Percentiles rank a stretch among this genome's conserved stretches.
These are phyloP conservation scores for Lolium perenne DNA, from an alignment of 176 grass and related monocot species.

Conservation along the genomic window DNA sequence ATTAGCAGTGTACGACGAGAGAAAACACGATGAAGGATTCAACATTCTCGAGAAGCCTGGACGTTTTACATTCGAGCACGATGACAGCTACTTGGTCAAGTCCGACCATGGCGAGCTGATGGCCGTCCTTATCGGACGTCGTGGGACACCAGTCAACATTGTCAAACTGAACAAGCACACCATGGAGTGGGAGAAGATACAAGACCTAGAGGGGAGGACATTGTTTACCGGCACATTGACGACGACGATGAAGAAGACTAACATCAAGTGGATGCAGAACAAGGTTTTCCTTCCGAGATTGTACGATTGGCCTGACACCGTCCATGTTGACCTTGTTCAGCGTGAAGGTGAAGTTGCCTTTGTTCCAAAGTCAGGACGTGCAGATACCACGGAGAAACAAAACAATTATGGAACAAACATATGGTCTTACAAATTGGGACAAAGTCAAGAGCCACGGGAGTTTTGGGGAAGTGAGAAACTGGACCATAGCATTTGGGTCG, in stretches of 20 bases:
- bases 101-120: constrained; percentile 17
- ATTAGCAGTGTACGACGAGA: not conserved
- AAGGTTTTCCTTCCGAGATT: not conserved
- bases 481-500: constrained; percentile 33
- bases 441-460: not conserved
- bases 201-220: not conserved
- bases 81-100: not conserved
- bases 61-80: not conserved
- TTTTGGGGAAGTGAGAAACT: not conserved
- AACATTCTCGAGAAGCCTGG: not conserved
- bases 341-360: not conserved
- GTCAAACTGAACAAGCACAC: not conserved
- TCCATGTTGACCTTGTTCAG: not conserved
- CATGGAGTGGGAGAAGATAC: constrained; percentile 17
- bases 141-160: not conserved
- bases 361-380: not conserved
- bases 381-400: too few species aligned
- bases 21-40: not conserved
- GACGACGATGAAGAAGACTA: not conserved
- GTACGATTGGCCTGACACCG: not conserved
- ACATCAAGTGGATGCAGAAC: not conserved
- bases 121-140: not conserved
- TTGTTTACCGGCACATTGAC: not conserved
- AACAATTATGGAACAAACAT: not conserved
- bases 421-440: not conserved